A percentile compares a stretch with the other conserved stretches of the same genome.
Evolutionary conservation across 176 grass and related monocot genomes (phyloP).

Genomic region (Avena insularis): DNA sequence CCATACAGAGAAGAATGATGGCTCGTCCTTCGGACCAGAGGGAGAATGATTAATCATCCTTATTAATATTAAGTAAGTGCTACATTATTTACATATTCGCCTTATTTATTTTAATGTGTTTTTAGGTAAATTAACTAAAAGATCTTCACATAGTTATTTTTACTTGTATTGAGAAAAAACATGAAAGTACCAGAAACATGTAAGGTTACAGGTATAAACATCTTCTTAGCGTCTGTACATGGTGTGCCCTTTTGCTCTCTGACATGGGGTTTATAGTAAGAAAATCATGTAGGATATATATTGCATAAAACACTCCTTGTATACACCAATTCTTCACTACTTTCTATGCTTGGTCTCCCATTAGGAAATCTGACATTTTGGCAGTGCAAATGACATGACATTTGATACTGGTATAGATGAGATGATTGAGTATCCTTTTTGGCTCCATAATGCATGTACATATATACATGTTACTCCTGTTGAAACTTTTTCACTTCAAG

Average conservation of each 20-base stretch:
- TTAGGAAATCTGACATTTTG: background rate
- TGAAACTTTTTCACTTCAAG: background rate
- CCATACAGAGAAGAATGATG: slow-evolving; percentile 10
- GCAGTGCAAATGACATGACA: background rate
- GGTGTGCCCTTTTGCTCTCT: background rate
- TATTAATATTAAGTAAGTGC: slow-evolving; percentile 25
- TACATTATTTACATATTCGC: background rate
- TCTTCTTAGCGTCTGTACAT: slow-evolving; percentile 4
- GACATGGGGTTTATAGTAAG: background rate
- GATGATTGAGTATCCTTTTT: background rate
- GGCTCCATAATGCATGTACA: background rate
- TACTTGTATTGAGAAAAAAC: background rate
- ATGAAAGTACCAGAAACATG: background rate
- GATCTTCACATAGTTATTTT: slow-evolving; percentile 3
- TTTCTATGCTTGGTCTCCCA: background rate
- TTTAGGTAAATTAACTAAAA: background rate
- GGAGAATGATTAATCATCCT: slow-evolving; percentile 36
- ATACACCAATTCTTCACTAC: background rate
- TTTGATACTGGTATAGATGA: background rate
- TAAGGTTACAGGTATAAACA: background rate
- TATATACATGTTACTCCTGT: background rate
- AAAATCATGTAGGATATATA: background rate
- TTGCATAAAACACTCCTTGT: background rate
- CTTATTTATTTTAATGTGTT: background rate
- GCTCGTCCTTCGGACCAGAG: background rate